Conservation (phyloP, 345 rosid species). For the Boechera divaricarpa region DNA sequence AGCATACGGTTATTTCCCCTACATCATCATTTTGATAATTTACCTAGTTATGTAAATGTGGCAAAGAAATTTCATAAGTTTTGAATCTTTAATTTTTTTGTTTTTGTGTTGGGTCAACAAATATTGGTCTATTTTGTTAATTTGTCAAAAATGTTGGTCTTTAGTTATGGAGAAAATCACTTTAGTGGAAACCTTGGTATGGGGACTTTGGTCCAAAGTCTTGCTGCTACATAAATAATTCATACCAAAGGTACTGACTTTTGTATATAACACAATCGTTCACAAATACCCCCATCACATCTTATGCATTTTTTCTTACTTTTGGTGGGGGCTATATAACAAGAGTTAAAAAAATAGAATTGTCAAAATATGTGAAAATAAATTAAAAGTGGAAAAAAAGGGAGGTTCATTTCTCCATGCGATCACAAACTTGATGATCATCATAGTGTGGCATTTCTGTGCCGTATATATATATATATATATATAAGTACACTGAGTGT, state of each 20-base stretch:
- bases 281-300: conserved; percentile 34
- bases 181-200: not conserved
- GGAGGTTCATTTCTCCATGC: conserved; percentile 13
- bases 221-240: conserved; percentile 23
- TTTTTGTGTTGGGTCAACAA: too few relatives aligned
- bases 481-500: conserved; percentile 36
- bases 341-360: conserved; percentile 33
- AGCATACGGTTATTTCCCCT: not conserved
- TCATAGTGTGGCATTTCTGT: conserved; percentile 24
- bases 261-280: conserved; percentile 35
- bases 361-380: conserved; percentile 15
- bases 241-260: conserved; percentile 35
- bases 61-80: not conserved
- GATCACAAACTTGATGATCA: conserved; percentile 43
- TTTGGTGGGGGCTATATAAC: conserved; percentile 28
- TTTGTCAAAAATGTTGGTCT: not conserved
- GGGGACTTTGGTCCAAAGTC: conserved; percentile 2
- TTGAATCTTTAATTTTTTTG: too few relatives aligned
- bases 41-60: not conserved
- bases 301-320: conserved; percentile 22
- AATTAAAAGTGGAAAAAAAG: conserved; percentile 19
- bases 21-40: not conserved
- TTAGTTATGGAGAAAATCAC: not conserved
- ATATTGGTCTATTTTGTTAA: not conserved
- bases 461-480: conserved; percentile 28